These are phyloP conservation scores for Colletotrichum simmondsii DNA, from an alignment of 2,329 filamentous ascomycete species.

Conservation along the genomic window DNA sequence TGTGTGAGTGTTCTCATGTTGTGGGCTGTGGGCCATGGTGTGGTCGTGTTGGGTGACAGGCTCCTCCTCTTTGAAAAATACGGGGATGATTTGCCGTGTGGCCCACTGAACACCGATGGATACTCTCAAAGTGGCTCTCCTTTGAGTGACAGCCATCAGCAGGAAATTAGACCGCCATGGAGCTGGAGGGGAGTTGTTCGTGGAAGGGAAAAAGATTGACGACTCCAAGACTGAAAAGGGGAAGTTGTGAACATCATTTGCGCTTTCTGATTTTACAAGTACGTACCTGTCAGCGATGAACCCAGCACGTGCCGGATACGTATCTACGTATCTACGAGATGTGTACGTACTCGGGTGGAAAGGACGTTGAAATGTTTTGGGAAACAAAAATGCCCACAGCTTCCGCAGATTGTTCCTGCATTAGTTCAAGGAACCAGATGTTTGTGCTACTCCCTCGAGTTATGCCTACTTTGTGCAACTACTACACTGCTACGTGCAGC, in stretches of 20 bases:
- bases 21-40: background rate
- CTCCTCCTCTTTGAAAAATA: background rate
- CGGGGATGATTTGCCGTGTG: constrained; percentile 7
- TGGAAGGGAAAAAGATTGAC: constrained; percentile 27
- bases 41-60: background rate
- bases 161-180: constrained; percentile 30
- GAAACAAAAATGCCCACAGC: constrained; percentile 15
- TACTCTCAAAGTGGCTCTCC: constrained; percentile 16
- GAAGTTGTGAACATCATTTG: constrained; percentile 22
- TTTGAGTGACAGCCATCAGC: background rate
- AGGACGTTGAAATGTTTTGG: constrained; percentile 1
- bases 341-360: no score
- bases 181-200: background rate
- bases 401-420: constrained; percentile 28
- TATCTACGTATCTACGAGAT: background rate
- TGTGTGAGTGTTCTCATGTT: background rate
- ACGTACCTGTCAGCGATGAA: background rate
- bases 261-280: background rate
- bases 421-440: constrained; percentile 12
- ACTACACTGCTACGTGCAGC: background rate
- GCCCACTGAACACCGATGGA: constrained; percentile 5
- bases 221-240: constrained; percentile 16
- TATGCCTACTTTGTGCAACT: constrained; percentile 17
- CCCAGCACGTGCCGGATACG: background rate
- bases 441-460: background rate